These are phyloP conservation scores for Pelargonium australe DNA, from an alignment of 441 rosid genomes.

Conservation along the genomic window DNA sequence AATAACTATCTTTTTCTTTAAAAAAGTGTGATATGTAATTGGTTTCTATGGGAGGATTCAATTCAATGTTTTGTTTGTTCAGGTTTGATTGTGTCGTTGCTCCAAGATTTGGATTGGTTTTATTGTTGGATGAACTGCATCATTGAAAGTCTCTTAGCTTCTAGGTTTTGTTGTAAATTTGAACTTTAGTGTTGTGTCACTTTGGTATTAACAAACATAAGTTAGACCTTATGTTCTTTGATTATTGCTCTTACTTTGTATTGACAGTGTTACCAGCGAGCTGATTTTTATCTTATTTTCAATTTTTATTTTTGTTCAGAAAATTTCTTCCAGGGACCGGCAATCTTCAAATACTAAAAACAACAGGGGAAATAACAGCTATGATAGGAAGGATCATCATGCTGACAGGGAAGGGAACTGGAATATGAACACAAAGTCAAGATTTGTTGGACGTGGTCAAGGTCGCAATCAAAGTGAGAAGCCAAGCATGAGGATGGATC, in stretches of 20 bases:
- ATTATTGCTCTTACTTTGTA: background rate
- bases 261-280: background rate
- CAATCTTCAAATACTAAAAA: conserved; percentile 9
- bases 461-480: conserved; percentile 15
- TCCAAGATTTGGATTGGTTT: background rate
- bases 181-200: background rate
- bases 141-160: too few relatives aligned
- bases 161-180: too few relatives aligned
- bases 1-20: too few relatives aligned
- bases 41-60: background rate
- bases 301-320: conserved; percentile 6
- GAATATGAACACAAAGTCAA: conserved; percentile 18
- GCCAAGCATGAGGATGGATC: conserved; percentile 13
- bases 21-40: too few relatives aligned
- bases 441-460: conserved; percentile 4
- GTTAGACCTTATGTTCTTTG: background rate
- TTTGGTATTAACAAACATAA: background rate
- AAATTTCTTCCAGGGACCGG: conserved; percentile 6
- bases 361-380: conserved; percentile 14
- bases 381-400: conserved; percentile 12
- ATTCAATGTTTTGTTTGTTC: background rate
- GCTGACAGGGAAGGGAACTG: conserved; percentile 15
- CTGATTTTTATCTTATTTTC: background rate
- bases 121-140: background rate
- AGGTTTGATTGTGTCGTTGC: background rate